These are phyloP conservation scores for Phaeoacremonium minimum DNA, from an alignment of 2,329 filamentous ascomycete species.

Conservation along the genomic window DNA sequence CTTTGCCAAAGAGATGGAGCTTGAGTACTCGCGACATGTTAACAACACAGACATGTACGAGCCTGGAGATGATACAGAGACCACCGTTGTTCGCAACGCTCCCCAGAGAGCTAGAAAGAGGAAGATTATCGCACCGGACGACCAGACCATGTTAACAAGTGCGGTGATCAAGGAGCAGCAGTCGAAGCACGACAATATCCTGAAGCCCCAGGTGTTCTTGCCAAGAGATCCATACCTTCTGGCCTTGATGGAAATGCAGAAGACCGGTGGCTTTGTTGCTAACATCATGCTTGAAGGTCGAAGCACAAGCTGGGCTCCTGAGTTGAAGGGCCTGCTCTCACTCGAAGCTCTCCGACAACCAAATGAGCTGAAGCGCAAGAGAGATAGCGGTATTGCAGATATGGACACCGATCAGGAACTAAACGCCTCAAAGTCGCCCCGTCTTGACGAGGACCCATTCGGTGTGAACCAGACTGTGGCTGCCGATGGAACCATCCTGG, in stretches of 20 bases:
- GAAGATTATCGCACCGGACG: constrained; percentile 78
- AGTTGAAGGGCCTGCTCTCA: constrained; percentile 88
- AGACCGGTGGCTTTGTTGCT: constrained; percentile 82
- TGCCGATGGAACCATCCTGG: constrained; percentile 58
- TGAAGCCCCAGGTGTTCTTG: constrained; percentile 77
- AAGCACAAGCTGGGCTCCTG: constrained; percentile 80
- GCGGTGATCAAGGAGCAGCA: constrained; percentile 83
- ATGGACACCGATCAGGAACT: constrained; percentile 62
- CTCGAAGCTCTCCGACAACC: constrained; percentile 73
- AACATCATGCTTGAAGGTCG: constrained; percentile 80
- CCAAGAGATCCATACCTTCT: constrained; percentile 83
- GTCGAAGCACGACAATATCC: constrained; percentile 77
- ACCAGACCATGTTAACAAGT: constrained; percentile 71
- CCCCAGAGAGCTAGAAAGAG: constrained; percentile 71
- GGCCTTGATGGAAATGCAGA: constrained; percentile 87
- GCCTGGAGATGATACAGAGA: constrained; percentile 52
- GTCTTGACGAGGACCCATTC: constrained; percentile 57
- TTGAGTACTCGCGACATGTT: constrained; percentile 47
- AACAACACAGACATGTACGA: constrained; percentile 58
- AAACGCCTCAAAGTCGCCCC: constrained; percentile 62
- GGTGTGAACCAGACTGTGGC: constrained; percentile 49
- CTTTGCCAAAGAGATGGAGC: constrained; percentile 54
- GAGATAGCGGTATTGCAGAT: constrained; percentile 81
- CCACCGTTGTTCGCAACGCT: constrained; percentile 59
- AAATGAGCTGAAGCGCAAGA: constrained; percentile 87